Evolutionary conservation across 2,329 filamentous ascomycete species (phyloP).

Genomic region (Colletotrichum sp.): DNA sequence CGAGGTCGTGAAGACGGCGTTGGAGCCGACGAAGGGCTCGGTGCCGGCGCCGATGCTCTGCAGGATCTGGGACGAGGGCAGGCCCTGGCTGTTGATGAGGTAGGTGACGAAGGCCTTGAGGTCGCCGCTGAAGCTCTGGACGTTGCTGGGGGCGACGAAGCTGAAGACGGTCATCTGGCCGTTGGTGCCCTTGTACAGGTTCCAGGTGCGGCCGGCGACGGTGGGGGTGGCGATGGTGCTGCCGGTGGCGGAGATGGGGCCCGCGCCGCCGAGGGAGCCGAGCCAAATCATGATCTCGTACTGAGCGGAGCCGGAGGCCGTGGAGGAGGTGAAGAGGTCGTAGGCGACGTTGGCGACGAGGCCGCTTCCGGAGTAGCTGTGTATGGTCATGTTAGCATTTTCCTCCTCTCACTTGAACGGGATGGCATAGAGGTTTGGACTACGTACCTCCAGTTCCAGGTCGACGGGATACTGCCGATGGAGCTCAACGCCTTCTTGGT

Average conservation of each 20-base stretch:
- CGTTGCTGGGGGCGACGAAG: constrained; percentile 46
- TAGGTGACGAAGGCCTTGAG: constrained; percentile 63
- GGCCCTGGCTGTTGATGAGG: constrained; percentile 52
- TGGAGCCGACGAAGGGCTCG: constrained; percentile 59
- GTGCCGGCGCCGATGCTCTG: constrained; percentile 57
- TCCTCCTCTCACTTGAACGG: background rate
- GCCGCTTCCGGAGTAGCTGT: constrained; percentile 37
- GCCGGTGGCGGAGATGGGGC: constrained; percentile 56
- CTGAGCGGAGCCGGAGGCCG: constrained; percentile 45
- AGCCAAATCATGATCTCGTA: constrained; percentile 74
- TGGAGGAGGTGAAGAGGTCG: constrained; percentile 62
- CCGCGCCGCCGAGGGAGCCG: constrained; percentile 60
- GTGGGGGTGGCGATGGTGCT: constrained; percentile 57
- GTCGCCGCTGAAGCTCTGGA: constrained; percentile 62
- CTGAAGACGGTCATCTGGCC: constrained; percentile 65
- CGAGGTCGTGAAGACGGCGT: constrained; percentile 29
- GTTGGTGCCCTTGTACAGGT: constrained; percentile 66
- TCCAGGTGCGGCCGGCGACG: constrained; percentile 59
- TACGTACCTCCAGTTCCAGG: constrained; percentile 35
- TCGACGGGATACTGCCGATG: constrained; percentile 36
- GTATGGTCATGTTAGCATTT: background rate
- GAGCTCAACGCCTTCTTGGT: constrained; percentile 32
- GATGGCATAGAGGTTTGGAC: background rate
- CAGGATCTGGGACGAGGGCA: constrained; percentile 39
- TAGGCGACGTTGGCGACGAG: constrained; percentile 63